Evolutionary conservation across 2,329 filamentous ascomycete genomes (phyloP), one percentile per base, ranked within the genome.

Genomic region (Cercospora sojina): DNA sequence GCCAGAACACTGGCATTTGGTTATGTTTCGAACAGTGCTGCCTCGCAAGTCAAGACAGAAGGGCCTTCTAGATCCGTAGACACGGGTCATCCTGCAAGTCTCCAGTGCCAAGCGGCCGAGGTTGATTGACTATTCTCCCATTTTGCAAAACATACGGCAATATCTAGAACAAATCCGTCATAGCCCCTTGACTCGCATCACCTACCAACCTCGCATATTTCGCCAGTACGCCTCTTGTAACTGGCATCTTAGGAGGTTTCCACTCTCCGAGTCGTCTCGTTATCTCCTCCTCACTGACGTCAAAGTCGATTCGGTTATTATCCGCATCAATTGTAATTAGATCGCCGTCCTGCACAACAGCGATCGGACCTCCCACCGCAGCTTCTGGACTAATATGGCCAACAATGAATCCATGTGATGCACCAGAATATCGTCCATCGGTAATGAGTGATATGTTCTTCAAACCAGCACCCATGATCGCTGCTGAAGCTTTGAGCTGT

Each of bases 341-440:
- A 78, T 98, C 94, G 1, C 92, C 94, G 73, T 96, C 86, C 72
- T 82, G 77, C 2, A 97, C 91, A 5, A 96, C 81, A 0, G 91
- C 93, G 75, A 98, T 93, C 0, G 94, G 93, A 0, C 94, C 94
- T 16, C 94, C 94, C 1, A 90, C 89, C 1, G 91, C 92, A 0
- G 94, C 94, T 79, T 98, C 94, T 2, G 94, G 94, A 2, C 91
- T 91, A 13, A 97, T 92, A 75, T 97, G 93, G 0, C 94, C 94
- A 16, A 98, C 92, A 74, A 97, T 95, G 79, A 97, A 97, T 0
- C 93, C 93, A 78, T 97, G 93, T 62, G 87, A 91, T 2, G 93
- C 94, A 32, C 94, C 94, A 56, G 87, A 90, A 79, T 97, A 98
- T 55, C 94, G 83, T 0, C 94, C 94, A 77, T 98, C 94, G 0